Evolutionary conservation across 192 early-diverging fungal species (phyloP).

Genomic region (Spinellus fusiger): DNA sequence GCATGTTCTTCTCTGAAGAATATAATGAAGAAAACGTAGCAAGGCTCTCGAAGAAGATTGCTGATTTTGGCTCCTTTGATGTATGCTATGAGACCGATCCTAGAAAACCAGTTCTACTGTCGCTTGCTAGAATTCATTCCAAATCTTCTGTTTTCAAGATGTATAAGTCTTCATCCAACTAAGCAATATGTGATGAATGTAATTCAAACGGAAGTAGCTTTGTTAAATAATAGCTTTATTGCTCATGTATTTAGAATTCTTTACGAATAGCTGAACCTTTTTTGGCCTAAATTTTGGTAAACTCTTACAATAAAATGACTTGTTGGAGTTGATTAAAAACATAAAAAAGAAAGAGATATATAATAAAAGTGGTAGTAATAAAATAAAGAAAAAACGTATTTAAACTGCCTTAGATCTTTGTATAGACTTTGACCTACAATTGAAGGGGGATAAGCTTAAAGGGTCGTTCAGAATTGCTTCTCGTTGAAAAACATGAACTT

Average conservation of each 20-base stretch:
- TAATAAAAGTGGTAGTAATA: no score
- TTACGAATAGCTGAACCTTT: background rate
- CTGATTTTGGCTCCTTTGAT: slow-evolving; percentile 7
- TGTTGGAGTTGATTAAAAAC: background rate
- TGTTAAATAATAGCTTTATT: background rate
- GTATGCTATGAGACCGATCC: slow-evolving; percentile 13
- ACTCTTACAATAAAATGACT: background rate
- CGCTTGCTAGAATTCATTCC: background rate
- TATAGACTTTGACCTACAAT: background rate
- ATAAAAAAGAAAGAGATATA: slow-evolving; percentile 1
- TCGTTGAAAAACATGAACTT: slow-evolving; percentile 4
- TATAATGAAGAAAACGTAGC: slow-evolving; percentile 12
- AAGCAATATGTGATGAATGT: background rate
- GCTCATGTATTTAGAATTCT: background rate
- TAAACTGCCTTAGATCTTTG: slow-evolving; percentile 2
- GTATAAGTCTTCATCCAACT: background rate
- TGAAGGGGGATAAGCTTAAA: background rate
- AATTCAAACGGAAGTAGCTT: background rate
- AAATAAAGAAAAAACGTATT: background rate
- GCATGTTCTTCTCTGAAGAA: slow-evolving; percentile 6
- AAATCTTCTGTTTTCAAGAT: background rate
- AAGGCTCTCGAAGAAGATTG: slow-evolving; percentile 6
- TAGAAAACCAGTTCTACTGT: slow-evolving; percentile 10
- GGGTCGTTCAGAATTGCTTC: slow-evolving; percentile 4
- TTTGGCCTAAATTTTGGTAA: background rate